Evolutionary conservation across 2,329 filamentous ascomycete species (phyloP), one percentile per base, ranked within the genome.

Genomic region (Alternaria tenuissima): DNA sequence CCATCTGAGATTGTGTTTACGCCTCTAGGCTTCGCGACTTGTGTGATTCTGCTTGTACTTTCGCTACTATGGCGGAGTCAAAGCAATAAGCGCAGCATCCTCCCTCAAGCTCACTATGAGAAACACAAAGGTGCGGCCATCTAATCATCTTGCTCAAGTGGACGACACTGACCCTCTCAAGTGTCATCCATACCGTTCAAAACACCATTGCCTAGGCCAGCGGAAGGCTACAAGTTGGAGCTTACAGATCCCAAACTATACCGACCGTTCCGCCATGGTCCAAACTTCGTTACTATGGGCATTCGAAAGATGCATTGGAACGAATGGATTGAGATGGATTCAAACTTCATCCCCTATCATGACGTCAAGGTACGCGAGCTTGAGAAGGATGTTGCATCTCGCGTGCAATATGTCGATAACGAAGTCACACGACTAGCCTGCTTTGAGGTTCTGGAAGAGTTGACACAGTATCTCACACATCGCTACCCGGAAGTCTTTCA

Each of bases 261-360:
- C 26, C 38, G 38, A 22, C 36, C 38, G 22, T 43, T 56, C 8
- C 46, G 36, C 11, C 28, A 43, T 51, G 44, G 46, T 1, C 36
- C 26, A 4, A 43, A 51, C 11, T 52, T 56, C 11, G 32, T 56
- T 2, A 42, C 36, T 4, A 51, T 51, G 36, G 28, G 44, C 3
- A 56, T 49, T 18, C 18, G 44, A 8, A 56, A 51, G 16, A 48
- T 55, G 52, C 34, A 55, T 24, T 55, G 32, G 52, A n/a, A 55
- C 26, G 32, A 55, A 14, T 55, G 52, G 52, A 55, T 55, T 30
- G 52, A 55, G 12, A 56, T 56, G 44, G 36, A 56, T 18, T 56
- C 44, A 18, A 56, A 56, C n/a, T 51, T 34, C 6, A 36, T 42
- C 9, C 44, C 44, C 32, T 49, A 56, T 4, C 53, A 56, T 7